Conservation (phyloP, 176 grass and related monocot genomes). For the Alopecurus myosuroides region DNA sequence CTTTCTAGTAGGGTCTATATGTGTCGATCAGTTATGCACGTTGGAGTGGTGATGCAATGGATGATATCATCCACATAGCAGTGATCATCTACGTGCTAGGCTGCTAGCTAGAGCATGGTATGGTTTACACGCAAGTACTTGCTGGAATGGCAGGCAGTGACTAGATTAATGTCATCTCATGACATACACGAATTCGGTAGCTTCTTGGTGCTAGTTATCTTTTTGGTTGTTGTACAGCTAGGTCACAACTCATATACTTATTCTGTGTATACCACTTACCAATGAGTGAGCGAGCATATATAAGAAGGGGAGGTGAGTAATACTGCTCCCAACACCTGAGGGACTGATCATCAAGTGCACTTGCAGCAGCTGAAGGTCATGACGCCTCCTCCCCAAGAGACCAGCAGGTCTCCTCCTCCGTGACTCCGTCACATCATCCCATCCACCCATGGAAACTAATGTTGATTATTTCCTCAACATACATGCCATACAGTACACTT, state of each 20-base stretch:
- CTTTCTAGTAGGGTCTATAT: neutral
- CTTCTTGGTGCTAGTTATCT: neutral
- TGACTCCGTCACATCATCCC: neutral
- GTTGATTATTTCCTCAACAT: too few species aligned
- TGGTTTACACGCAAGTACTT: too few species aligned
- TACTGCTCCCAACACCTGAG: neutral
- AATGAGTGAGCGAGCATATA: neutral
- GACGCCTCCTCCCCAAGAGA: neutral
- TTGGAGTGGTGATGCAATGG: neutral
- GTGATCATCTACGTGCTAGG: neutral
- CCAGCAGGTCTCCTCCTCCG: neutral
- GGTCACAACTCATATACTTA: neutral
- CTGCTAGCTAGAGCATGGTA: too few species aligned
- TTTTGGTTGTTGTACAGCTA: neutral
- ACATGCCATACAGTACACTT: too few species aligned
- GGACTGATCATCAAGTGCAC: neutral
- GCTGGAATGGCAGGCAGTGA: neutral
- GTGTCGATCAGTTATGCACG: neutral
- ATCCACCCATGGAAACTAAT: neutral
- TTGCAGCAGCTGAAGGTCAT: neutral
- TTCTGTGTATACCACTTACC: neutral
- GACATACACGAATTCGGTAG: neutral
- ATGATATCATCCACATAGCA: neutral
- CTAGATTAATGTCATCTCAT: neutral
- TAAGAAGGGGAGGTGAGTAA: neutral